Conservation (phyloP, 2,329 filamentous ascomycete genomes). For the Tolypocladium album region DNA sequence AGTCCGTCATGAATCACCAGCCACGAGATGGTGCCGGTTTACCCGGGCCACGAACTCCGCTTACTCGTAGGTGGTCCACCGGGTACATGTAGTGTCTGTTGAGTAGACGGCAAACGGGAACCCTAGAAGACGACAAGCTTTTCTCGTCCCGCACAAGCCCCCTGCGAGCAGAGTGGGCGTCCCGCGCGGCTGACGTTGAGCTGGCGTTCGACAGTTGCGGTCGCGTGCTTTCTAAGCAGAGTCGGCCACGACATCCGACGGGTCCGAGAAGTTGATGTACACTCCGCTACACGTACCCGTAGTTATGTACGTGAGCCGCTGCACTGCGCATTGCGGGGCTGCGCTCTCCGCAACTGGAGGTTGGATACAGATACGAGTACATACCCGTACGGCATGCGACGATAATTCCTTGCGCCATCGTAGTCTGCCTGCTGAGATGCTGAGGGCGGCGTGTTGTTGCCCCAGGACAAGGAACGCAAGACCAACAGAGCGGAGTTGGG, state of each 20-base stretch:
- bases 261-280: not conserved
- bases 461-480: not conserved
- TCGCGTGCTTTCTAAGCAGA: not conserved
- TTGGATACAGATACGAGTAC: no score
- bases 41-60: not conserved
- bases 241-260: not conserved
- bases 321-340: not conserved
- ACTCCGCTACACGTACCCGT: not conserved
- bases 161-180: not conserved
- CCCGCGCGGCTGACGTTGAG: not conserved
- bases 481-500: not conserved
- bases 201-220: not conserved
- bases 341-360: no score
- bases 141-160: not conserved
- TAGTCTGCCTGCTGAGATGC: not conserved
- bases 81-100: not conserved
- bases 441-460: not conserved
- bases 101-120: not conserved
- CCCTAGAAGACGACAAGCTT: not conserved
- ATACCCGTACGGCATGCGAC: no score
- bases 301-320: not conserved
- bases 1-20: not conserved
- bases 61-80: not conserved
- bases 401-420: not conserved
- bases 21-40: not conserved